A percentile compares a stretch with the other conserved stretches of the same genome.
Evolutionary conservation across 768 basidiomycete genomes (phyloP).

Genomic region (Russula abietina): DNA sequence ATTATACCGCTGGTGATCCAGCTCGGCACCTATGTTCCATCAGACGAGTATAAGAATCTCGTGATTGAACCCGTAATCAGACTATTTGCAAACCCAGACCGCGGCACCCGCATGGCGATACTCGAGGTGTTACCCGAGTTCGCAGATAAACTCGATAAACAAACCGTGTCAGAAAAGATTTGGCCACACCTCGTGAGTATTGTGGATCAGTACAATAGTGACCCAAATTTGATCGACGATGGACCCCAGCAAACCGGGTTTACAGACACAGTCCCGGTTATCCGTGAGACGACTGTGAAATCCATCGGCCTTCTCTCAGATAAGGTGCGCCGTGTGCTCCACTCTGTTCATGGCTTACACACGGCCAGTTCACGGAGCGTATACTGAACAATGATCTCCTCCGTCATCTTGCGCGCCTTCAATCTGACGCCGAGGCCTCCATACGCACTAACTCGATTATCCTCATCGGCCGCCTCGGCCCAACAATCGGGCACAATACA

Average conservation of each 20-base stretch:
- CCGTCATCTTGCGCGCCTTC: constrained; percentile 86
- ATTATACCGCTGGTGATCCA: constrained; percentile 83
- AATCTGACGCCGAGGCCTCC: constrained; percentile 87
- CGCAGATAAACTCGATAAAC: constrained; percentile 81
- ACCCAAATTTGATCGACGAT: background rate
- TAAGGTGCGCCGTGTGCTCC: constrained; percentile 48
- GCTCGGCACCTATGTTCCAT: constrained; percentile 64
- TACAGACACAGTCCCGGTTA: constrained; percentile 86
- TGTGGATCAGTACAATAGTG: background rate
- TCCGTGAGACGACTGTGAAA: constrained; percentile 91
- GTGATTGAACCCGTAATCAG: constrained; percentile 77
- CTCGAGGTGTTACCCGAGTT: constrained; percentile 82
- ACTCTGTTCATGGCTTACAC: constrained; percentile 6
- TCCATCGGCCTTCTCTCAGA: constrained; percentile 78
- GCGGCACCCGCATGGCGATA: constrained; percentile 90
- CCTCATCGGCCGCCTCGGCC: constrained; percentile 85
- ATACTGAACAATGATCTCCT: constrained; percentile 95
- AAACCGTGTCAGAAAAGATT: constrained; percentile 76
- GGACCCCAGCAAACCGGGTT: constrained; percentile 85
- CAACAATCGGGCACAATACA: constrained; percentile 77
- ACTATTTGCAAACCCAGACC: constrained; percentile 83
- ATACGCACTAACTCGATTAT: constrained; percentile 98
- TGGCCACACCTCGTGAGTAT: constrained; percentile 83
- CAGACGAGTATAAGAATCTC: constrained; percentile 60
- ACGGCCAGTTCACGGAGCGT: constrained; percentile 71